A percentile compares a stretch with the other conserved stretches of the same genome.
Conservation (phyloP, 108 stramenopile species). For the Nitzschia palea region DNA sequence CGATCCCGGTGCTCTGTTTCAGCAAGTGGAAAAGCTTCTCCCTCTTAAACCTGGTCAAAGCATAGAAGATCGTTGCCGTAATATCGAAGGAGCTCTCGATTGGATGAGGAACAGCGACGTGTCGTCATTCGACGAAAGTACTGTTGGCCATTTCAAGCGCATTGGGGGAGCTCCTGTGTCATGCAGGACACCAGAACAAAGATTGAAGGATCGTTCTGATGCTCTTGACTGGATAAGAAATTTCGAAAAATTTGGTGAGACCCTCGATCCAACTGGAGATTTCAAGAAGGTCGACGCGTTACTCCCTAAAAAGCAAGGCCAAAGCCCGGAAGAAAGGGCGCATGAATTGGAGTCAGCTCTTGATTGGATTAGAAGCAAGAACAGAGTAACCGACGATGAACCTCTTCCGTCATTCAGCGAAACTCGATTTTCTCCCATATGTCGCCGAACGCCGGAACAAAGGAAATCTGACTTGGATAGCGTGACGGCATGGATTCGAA, state of each 20-base stretch:
- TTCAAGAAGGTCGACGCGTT: slow-evolving; percentile 32
- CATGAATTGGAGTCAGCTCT: slow-evolving; percentile 38
- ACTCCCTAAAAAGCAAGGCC: slow-evolving; percentile 2
- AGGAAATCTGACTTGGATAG: slow-evolving; percentile 21
- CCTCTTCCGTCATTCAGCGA: slow-evolving; percentile 15
- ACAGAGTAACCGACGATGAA: slow-evolving; percentile 18
- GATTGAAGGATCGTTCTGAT: slow-evolving; percentile 20
- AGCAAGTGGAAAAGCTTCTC: slow-evolving; percentile 16
- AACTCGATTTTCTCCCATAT: slow-evolving; percentile 15
- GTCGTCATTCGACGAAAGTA: slow-evolving; percentile 11
- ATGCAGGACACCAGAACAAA: slow-evolving; percentile 13
- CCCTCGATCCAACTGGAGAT: slow-evolving; percentile 19
- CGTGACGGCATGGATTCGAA: slow-evolving; percentile 16
- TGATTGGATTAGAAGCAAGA: slow-evolving; percentile 31
- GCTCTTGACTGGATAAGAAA: slow-evolving; percentile 17
- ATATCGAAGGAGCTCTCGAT: slow-evolving; percentile 37
- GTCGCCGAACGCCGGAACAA: slow-evolving; percentile 28
- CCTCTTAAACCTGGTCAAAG: slow-evolving; percentile 13
- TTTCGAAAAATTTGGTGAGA: background rate
- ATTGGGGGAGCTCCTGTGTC: slow-evolving; percentile 12
- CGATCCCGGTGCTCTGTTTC: slow-evolving; percentile 14
- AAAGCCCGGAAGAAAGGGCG: slow-evolving; percentile 18
- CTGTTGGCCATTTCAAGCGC: background rate
- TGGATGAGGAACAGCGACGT: slow-evolving; percentile 35
- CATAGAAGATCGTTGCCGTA: slow-evolving; percentile 24